Percentiles rank a stretch among this genome's conserved stretches.
These are phyloP conservation scores for Xylaria sp. DNA, from an alignment of 2,329 filamentous ascomycete species.

Conservation along the genomic window DNA sequence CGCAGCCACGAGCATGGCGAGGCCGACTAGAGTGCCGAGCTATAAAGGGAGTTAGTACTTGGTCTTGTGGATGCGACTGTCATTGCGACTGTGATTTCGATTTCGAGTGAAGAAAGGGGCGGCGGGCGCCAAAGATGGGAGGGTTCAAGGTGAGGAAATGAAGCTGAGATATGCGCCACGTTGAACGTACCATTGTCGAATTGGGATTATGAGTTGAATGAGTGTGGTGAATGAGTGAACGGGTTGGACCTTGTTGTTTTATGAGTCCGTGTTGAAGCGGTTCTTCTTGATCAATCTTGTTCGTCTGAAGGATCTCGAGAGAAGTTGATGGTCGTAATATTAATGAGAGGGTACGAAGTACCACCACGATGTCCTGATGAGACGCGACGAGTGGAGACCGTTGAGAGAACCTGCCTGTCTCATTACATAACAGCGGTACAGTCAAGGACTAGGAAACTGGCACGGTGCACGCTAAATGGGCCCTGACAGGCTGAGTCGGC, in stretches of 20 bases:
- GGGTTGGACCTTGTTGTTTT: too few relatives aligned
- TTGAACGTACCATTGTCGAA: conserved; percentile 9
- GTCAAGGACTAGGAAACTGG: neutral
- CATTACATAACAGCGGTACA: neutral
- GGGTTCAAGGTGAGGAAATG: neutral
- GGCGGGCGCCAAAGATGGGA: neutral
- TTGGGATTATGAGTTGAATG: neutral
- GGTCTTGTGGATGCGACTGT: too few relatives aligned
- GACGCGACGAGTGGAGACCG: neutral
- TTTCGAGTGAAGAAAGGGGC: too few relatives aligned
- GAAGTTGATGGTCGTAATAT: too few relatives aligned
- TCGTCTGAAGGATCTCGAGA: too few relatives aligned
- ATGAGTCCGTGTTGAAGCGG: neutral
- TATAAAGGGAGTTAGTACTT: conserved; percentile 35
- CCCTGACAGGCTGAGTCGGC: neutral
- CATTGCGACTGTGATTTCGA: too few relatives aligned
- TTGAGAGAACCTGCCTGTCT: neutral
- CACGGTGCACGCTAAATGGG: neutral
- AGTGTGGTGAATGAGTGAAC: neutral
- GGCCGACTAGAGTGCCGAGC: conserved; percentile 79
- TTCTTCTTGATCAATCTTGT: neutral
- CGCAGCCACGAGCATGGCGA: conserved; percentile 63
- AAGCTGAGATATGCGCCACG: neutral
- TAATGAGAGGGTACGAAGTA: neutral
- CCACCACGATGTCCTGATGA: neutral